A percentile compares a stretch with the other conserved stretches of the same genome.
Conservation (phyloP, 768 basidiomycete genomes). For the Mycena vulgaris region DNA sequence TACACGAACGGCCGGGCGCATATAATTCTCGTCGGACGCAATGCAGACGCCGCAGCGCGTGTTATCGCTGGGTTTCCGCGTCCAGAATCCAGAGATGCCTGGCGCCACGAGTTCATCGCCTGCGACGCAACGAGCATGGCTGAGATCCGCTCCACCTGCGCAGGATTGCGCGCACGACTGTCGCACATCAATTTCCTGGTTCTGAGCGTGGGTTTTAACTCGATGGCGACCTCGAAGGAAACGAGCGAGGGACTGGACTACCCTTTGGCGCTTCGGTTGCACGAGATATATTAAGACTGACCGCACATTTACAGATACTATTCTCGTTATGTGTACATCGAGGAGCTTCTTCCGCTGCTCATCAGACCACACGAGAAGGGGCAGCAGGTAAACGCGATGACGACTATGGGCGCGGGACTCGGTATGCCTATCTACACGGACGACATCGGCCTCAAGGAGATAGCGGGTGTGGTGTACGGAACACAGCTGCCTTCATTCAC, state of each 20-base stretch:
- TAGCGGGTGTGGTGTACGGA: too few relatives aligned
- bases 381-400: too few relatives aligned
- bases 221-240: neutral
- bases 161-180: conserved; percentile 48
- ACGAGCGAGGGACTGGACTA: neutral
- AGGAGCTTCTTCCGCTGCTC: too few relatives aligned
- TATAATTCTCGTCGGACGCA: conserved; percentile 68
- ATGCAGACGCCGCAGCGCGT: conserved; percentile 59
- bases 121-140: conserved; percentile 59
- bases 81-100: conserved; percentile 26
- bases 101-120: conserved; percentile 55
- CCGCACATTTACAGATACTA: too few relatives aligned
- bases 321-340: too few relatives aligned
- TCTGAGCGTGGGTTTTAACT: neutral
- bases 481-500: too few relatives aligned
- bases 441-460: too few relatives aligned
- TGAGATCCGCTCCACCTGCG: conserved; percentile 52
- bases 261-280: neutral
- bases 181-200: conserved; percentile 59
- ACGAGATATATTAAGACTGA: too few relatives aligned
- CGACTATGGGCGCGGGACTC: too few relatives aligned
- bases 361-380: too few relatives aligned
- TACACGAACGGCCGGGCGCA: conserved; percentile 64
- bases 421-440: too few relatives aligned
- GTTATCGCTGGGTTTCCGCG: conserved; percentile 57